Conservation (phyloP, 2,329 filamentous ascomycete species). For the Fusarium verticillioides region DNA sequence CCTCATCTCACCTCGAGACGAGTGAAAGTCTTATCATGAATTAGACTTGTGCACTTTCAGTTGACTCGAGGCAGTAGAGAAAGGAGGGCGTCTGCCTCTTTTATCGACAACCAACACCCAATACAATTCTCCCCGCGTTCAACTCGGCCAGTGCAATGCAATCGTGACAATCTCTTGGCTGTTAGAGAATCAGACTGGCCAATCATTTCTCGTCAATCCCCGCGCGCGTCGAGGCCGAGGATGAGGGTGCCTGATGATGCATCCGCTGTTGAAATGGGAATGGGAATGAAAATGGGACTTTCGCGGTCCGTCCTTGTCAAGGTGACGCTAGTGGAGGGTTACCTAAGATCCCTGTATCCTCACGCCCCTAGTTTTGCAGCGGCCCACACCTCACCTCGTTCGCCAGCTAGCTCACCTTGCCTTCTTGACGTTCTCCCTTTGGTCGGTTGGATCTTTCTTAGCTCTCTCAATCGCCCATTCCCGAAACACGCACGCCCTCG, state of each 20-base stretch:
- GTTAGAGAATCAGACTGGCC: background rate
- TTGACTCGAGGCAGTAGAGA: background rate
- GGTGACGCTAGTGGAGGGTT: background rate
- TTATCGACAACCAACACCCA: background rate
- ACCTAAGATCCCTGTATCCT: slow-evolving; percentile 12
- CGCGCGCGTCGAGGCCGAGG: slow-evolving; percentile 29
- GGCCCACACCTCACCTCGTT: slow-evolving; percentile 24
- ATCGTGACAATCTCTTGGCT: slow-evolving; percentile 3
- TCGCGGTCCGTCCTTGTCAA: background rate
- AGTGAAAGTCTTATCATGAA: slow-evolving; percentile 13
- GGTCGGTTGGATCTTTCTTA: slow-evolving; percentile 25
- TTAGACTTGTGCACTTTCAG: background rate
- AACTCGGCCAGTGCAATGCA: slow-evolving; percentile 4
- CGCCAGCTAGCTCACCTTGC: background rate
- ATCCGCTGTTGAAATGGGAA: slow-evolving; percentile 1
- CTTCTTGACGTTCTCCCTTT: slow-evolving; percentile 23
- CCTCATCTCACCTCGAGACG: slow-evolving; percentile 27
- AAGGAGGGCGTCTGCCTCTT: background rate
- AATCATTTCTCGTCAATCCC: slow-evolving; percentile 1
- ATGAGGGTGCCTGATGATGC: slow-evolving; percentile 21
- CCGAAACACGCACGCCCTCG: slow-evolving; percentile 33
- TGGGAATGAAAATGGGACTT: slow-evolving; percentile 7
- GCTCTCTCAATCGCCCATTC: slow-evolving; percentile 26
- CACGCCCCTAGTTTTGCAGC: slow-evolving; percentile 23
- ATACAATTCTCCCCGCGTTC: slow-evolving; percentile 8